A percentile compares a stretch with the other conserved stretches of the same genome.
These are phyloP conservation scores for Dioszegia aurantiaca DNA, from an alignment of 768 basidiomycete genomes.

Conservation along the genomic window DNA sequence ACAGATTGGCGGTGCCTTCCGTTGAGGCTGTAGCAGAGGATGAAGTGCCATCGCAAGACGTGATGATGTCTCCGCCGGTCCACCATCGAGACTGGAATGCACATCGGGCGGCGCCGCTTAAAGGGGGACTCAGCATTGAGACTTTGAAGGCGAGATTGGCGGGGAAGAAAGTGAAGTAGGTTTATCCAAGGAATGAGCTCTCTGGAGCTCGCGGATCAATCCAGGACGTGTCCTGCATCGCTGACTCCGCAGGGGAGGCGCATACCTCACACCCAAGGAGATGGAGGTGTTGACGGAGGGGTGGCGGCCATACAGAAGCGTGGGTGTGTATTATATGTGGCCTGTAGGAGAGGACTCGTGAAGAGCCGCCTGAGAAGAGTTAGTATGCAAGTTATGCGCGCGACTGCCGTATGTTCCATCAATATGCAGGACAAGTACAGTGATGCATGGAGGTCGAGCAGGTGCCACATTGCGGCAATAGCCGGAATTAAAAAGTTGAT, in stretches of 20 bases:
- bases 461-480: conserved; percentile 5
- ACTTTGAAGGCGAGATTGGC: conserved; percentile 39
- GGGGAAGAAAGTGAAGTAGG: conserved; percentile 51
- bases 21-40: conserved; percentile 5
- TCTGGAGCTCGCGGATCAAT: too few species aligned
- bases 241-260: conserved; percentile 39
- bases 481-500: conserved; percentile 8
- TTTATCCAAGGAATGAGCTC: too few species aligned
- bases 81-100: conserved; percentile 23
- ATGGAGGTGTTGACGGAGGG: conserved; percentile 72
- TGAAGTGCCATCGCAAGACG: conserved; percentile 21
- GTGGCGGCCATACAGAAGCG: conserved; percentile 78
- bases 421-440: too few species aligned
- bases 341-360: conserved; percentile 59
- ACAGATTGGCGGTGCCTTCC: conserved; percentile 20
- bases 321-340: conserved; percentile 91
- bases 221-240: background rate
- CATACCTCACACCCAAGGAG: conserved; percentile 71
- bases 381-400: too few species aligned
- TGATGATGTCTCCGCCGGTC: conserved; percentile 18
- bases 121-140: conserved; percentile 38
- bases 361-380: background rate
- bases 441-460: background rate
- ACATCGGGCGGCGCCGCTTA: conserved; percentile 27
- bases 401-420: too few species aligned